Base-by-base conservation (phyloP, 768 basidiomycete genomes). In the Boletus huronensis region DNA sequence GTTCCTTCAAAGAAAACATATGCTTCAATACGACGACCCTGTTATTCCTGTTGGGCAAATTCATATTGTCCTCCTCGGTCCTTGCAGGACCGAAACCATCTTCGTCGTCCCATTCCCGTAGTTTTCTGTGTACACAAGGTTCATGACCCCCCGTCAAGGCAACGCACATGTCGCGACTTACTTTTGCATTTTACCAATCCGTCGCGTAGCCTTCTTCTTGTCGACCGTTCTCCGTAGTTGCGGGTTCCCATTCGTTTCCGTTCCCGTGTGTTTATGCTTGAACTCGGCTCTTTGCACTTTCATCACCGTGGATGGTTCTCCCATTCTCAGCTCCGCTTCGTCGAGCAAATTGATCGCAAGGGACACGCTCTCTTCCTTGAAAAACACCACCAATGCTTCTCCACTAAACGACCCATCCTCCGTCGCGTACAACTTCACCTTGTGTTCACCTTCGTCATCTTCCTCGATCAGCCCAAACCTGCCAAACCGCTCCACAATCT, bases 311-410 rank as follows among this genome's bases (percentile, higher is more conserved):
- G 79, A 79, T 7, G 87, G 72, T 42, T 90, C 88, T 2, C 95
- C 96, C 23, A 96, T 63, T 54, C 93, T 77, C 56, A 99, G 74
- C 69, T 97, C 94, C 2, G 91, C 91, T 55, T 98, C 96, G 68
- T 98, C 95, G 56, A 98, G 75, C 50, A 98, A 76, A 60, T 79
- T 88, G 57, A 90, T 66, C 9, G 95, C 96, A 50, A 98, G 77
- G 4, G 75, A 72, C 19, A 98, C 97, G n/a, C 89, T 92, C 56
- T 93, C 95, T 69, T 96, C 93, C 71, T 97, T 97, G 79, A 98
- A 96, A 72, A 90, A 99, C 32, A 98, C 93, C 53, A 99, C 87
- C 59, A 98, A 74, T 3, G 94, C 96, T 61, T 98, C 96, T 36
- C 97, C 96, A 61, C 83, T 97, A 72, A 98, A 97, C 25, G 80